Conservation (phyloP, 331 rosid genomes). For the Stylosanthes scabra region DNA sequence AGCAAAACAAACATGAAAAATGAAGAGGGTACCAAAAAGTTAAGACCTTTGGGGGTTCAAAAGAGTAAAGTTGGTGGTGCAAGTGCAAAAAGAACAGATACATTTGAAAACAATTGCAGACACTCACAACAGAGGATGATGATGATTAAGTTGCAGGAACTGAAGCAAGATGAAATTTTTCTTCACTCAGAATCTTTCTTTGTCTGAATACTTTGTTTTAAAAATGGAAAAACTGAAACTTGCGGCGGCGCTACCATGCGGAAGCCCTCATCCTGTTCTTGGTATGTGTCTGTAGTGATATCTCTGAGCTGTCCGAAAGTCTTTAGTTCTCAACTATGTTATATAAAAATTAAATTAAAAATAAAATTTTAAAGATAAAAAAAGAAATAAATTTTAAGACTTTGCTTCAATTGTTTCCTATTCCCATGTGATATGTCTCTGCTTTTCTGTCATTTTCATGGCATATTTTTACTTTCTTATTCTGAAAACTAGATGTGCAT, state of each 20-base stretch:
- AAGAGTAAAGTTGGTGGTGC: neutral
- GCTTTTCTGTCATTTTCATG: neutral
- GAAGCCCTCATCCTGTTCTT: slow-evolving; percentile 29
- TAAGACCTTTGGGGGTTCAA: neutral
- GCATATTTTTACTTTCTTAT: neutral
- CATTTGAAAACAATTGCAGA: slow-evolving; percentile 10
- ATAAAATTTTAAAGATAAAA: neutral
- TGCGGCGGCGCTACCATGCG: slow-evolving; percentile 21
- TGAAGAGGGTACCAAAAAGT: neutral
- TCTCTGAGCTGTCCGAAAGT: slow-evolving; percentile 24
- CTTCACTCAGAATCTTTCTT: slow-evolving; percentile 22
- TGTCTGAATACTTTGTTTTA: neutral
- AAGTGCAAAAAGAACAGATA: neutral
- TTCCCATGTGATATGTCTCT: slow-evolving; percentile 34
- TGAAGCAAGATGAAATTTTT: neutral
- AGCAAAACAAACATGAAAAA: slow-evolving; percentile 4
- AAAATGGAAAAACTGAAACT: too few species aligned
- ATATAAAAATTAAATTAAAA: neutral
- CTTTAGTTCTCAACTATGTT: neutral
- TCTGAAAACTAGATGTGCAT: too few species aligned
- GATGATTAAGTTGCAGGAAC: neutral
- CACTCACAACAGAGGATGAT: slow-evolving; percentile 23
- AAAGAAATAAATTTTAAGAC: neutral
- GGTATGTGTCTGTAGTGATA: slow-evolving; percentile 2
- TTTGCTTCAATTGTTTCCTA: slow-evolving; percentile 18